A percentile compares a stretch with the other conserved stretches of the same genome.
These are phyloP conservation scores for Penicillium cinerascens DNA, from an alignment of 495 filamentous ascomycete genomes.

Conservation along the genomic window DNA sequence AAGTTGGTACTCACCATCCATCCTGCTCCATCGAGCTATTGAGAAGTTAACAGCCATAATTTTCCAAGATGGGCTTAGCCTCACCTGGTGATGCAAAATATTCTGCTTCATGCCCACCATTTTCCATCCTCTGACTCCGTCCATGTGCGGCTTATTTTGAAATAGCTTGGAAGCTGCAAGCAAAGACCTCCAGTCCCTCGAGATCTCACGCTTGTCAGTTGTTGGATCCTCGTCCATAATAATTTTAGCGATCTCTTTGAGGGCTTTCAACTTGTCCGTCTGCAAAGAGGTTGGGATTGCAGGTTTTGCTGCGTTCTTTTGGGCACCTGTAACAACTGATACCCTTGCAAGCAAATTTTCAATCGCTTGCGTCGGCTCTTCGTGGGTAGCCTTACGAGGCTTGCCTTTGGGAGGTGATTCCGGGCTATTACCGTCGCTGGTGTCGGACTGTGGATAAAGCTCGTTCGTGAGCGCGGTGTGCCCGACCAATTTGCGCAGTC, in stretches of 20 bases:
- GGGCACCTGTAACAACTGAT: neutral
- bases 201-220: neutral
- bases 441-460: neutral
- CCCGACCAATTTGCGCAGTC: neutral
- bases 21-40: conserved; percentile 44
- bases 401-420: neutral
- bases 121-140: conserved; percentile 42
- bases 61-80: neutral
- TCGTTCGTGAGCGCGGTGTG: neutral
- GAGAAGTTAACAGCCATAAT: conserved; percentile 7
- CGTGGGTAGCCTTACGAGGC: neutral
- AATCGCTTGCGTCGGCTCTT: neutral
- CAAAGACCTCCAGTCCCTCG: neutral
- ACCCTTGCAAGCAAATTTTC: neutral
- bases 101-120: conserved; percentile 45
- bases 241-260: neutral
- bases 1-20: conserved; percentile 46
- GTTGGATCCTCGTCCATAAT: neutral
- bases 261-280: neutral
- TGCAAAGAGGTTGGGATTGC: neutral
- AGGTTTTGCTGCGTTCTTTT: neutral
- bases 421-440: neutral
- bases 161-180: neutral
- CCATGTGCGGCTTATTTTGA: conserved; percentile 18
- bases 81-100: conserved; percentile 50